Evolutionary conservation across 73 alveolate genomes (phyloP).

Genomic region (Uronychia setigera): DNA sequence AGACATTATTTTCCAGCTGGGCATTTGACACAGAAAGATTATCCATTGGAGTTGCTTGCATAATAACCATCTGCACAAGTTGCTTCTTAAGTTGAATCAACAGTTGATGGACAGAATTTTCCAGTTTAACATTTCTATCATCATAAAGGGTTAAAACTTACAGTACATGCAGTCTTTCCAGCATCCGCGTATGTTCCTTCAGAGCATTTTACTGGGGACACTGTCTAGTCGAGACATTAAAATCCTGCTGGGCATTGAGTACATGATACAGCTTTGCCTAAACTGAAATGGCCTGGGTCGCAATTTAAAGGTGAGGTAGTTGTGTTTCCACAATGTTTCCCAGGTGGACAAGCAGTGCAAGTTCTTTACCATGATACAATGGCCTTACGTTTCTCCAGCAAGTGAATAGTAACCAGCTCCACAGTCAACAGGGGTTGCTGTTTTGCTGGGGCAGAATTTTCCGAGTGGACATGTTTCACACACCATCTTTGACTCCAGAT

Average conservation of each 20-base stretch:
- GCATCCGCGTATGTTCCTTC: constrained; percentile 67
- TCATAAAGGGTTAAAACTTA: neutral
- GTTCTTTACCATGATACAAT: neutral
- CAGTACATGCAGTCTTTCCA: constrained; percentile 8
- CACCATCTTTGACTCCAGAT: constrained; percentile 16
- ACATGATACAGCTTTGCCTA: constrained; percentile 35
- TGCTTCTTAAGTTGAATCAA: neutral
- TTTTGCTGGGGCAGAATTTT: constrained; percentile 56
- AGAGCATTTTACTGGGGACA: constrained; percentile 61
- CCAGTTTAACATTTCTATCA: neutral
- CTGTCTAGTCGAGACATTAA: constrained; percentile 7
- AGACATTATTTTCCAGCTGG: constrained; percentile 49
- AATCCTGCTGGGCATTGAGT: constrained; percentile 64
- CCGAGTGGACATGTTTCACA: constrained; percentile 58
- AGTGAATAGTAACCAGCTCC: constrained; percentile 23
- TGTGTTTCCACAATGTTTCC: neutral
- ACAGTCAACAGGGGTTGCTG: constrained; percentile 18
- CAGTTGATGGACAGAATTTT: neutral
- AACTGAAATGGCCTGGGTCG: constrained; percentile 41
- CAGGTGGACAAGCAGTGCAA: constrained; percentile 25
- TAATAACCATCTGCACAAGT: constrained; percentile 7
- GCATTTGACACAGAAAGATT: neutral
- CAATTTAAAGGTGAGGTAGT: constrained; percentile 20
- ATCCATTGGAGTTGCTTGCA: constrained; percentile 3
- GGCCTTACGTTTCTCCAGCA: constrained; percentile 23